These are phyloP conservation scores for Cordyceps farinosa DNA, from an alignment of 2,329 filamentous ascomycete genomes.

Conservation along the genomic window DNA sequence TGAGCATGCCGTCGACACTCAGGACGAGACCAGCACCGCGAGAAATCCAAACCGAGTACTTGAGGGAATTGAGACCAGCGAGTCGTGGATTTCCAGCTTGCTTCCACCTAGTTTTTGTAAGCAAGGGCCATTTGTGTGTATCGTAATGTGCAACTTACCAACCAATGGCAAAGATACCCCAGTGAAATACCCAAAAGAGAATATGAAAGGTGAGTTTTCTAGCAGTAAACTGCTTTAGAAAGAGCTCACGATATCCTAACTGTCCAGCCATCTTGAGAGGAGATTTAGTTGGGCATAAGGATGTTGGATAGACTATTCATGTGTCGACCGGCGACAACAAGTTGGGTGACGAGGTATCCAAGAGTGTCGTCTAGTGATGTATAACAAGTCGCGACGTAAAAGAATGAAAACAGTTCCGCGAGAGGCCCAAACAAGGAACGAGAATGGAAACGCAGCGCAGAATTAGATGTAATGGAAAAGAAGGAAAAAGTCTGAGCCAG, in stretches of 20 bases:
- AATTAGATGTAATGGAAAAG: conserved; percentile 28
- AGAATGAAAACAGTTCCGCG: not conserved
- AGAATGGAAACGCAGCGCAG: not conserved
- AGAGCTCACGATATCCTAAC: conserved; percentile 40
- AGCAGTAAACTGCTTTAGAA: conserved; percentile 64
- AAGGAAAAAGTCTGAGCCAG: conserved; percentile 56
- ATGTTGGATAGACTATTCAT: conserved; percentile 30
- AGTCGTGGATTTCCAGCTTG: conserved; percentile 67
- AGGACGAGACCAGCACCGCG: conserved; percentile 87
- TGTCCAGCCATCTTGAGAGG: conserved; percentile 36
- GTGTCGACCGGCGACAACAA: conserved; percentile 55
- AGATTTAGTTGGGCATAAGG: conserved; percentile 21
- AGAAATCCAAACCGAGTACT: conserved; percentile 92
- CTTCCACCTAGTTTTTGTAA: conserved; percentile 60
- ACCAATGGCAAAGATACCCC: conserved; percentile 75
- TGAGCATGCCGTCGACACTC: conserved; percentile 78
- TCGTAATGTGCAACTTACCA: conserved; percentile 58
- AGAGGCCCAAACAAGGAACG: not conserved
- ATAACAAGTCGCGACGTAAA: not conserved
- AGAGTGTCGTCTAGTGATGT: not conserved
- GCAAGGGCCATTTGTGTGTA: conserved; percentile 5
- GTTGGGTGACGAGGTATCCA: not conserved
- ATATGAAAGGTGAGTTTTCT: conserved; percentile 75
- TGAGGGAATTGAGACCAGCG: conserved; percentile 73
- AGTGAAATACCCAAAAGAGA: conserved; percentile 76